A percentile compares a stretch with the other conserved stretches of the same genome.
Conservation (phyloP, 1,139 yeast species). For the Diutina ranongensis region DNA sequence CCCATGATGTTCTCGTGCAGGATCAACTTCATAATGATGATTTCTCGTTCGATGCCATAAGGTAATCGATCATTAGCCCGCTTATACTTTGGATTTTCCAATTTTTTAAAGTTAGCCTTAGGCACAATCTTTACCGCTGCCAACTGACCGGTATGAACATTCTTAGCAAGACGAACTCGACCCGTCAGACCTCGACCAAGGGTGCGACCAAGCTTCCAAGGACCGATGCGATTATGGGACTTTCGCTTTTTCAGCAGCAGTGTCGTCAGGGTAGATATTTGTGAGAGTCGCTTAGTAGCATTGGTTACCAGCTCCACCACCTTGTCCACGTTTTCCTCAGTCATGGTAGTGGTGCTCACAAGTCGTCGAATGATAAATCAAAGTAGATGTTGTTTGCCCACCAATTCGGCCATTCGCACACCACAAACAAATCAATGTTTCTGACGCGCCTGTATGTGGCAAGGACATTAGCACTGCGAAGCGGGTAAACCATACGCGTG, state of each 20-base stretch:
- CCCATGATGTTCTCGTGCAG: conserved; percentile 93
- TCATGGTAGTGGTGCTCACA: conserved; percentile 4
- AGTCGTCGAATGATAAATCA: no score
- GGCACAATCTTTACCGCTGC: conserved; percentile 98
- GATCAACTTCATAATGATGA: conserved; percentile 81
- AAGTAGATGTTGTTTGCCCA: no score
- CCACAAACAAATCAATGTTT: conserved; percentile 2
- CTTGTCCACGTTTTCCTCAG: conserved; percentile 24
- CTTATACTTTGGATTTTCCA: conserved; percentile 40
- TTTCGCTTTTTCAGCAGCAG: conserved; percentile 38
- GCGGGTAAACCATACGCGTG: conserved; percentile 3
- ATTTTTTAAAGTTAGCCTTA: conserved; percentile 50
- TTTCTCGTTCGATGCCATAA: conserved; percentile 93
- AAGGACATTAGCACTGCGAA: conserved; percentile 1
- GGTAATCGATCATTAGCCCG: conserved; percentile 51
- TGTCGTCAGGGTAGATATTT: conserved; percentile 47
- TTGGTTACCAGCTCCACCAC: conserved; percentile 46
- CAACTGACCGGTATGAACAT: conserved; percentile 68
- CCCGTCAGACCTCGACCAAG: conserved; percentile 95
- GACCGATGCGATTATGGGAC: conserved; percentile 74
- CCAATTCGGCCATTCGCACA: background rate
- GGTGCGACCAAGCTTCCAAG: conserved; percentile 94
- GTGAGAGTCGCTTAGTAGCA: conserved; percentile 54
- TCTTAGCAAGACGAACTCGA: conserved; percentile 83
- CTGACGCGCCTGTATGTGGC: conserved; percentile 1